These are phyloP conservation scores for Yamadazyma ubonensis DNA, from an alignment of 805 yeast species.

Conservation along the genomic window DNA sequence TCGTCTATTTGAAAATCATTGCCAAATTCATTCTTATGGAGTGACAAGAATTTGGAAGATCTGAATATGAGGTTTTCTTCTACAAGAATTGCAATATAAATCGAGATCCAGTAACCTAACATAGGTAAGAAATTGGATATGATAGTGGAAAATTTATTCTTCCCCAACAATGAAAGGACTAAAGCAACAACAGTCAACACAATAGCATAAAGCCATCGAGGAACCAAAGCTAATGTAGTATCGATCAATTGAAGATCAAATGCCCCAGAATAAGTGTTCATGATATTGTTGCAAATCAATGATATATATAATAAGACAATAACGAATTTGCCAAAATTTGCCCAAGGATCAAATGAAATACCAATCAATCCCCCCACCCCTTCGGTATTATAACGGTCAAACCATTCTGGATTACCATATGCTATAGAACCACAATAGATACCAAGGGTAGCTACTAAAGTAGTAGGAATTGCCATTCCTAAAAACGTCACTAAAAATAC, in stretches of 20 bases:
- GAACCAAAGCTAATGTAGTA: conserved; percentile 25
- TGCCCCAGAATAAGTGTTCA: conserved; percentile 38
- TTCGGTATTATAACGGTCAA: conserved; percentile 23
- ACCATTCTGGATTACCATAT: conserved; percentile 31
- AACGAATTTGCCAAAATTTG: conserved; percentile 34
- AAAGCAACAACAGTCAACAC: conserved; percentile 31
- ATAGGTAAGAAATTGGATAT: conserved; percentile 40
- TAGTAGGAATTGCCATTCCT: conserved; percentile 30
- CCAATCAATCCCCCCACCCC: conserved; percentile 36
- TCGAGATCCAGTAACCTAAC: conserved; percentile 43
- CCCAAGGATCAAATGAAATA: conserved; percentile 37
- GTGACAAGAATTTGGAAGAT: conserved; percentile 19
- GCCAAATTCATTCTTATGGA: conserved; percentile 29
- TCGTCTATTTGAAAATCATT: conserved; percentile 1
- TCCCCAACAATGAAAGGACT: conserved; percentile 33
- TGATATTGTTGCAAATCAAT: conserved; percentile 34
- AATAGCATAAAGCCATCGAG: conserved; percentile 40
- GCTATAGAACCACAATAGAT: conserved; percentile 33
- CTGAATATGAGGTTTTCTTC: conserved; percentile 38
- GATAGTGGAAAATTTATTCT: conserved; percentile 31
- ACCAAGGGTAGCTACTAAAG: conserved; percentile 34
- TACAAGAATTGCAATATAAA: conserved; percentile 33
- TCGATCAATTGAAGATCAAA: conserved; percentile 36
- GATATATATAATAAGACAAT: conserved; percentile 31
- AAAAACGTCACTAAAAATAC: conserved; percentile 29